Evolutionary conservation across 345 rosid species (phyloP), one percentile per base, ranked within the genome.

Genomic region (Dimocarpus longan): DNA sequence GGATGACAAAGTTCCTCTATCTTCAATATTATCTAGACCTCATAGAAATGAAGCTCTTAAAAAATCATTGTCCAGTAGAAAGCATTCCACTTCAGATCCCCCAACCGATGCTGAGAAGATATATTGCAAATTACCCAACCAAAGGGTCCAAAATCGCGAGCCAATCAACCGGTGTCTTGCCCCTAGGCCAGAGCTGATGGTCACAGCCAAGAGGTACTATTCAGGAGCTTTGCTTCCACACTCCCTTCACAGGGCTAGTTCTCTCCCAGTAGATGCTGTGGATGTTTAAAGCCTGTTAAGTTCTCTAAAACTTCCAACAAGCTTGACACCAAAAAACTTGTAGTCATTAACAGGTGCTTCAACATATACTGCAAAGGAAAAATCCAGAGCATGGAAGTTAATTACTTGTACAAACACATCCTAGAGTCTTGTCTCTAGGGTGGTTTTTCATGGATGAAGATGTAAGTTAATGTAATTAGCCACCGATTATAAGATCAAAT

Each of bases 191-290:
- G 89, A 83, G 73, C 79, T 66, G 32, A 64, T 78, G 59, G 28
- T 71, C 44, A 82, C 86, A 21, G 83, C 87, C 26, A 82, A 84
- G 85, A 83, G 66, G 57, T 87, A 85, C 82, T 86, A 79, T 52
- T 37, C 74, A 1, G 87, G 87, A 62, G 64, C 76, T 39, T 81
- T 92, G 78, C 88, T 87, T 80, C 92, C 90, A 10, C 86, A 85
- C 37, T 85, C 89, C 40, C 93, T 95, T 68, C 87, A 87, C 59
- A 80, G 97, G 71, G 89, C 98, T 19, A 88, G 93, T 66, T 93
- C 99, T 39, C 98, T 96, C 70, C 97, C 98, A 0, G 97, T 93
- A 4, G 98, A 93, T 78, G 91, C 97, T 6, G 87, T 91, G 60
- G 95, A 93, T 81, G 85, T 93, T 28, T 95, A 80, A 84, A 46